These are phyloP conservation scores for Fusarium annulatum DNA, from an alignment of 2,329 filamentous ascomycete species.

Conservation along the genomic window DNA sequence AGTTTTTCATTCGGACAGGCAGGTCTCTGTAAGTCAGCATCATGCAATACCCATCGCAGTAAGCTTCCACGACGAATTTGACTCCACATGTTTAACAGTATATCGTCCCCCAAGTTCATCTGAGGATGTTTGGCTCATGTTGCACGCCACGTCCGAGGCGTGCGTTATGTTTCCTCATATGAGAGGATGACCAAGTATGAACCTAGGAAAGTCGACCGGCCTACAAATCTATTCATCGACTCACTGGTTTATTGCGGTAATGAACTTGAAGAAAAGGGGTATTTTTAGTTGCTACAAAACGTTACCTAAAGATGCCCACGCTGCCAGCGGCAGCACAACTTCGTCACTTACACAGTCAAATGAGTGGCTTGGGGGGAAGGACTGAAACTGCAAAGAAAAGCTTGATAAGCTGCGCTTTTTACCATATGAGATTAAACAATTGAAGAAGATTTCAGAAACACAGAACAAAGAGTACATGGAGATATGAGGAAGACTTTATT, in stretches of 20 bases:
- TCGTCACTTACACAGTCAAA: neutral
- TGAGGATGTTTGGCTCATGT: too few relatives aligned
- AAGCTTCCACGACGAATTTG: too few relatives aligned
- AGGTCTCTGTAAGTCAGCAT: too few relatives aligned
- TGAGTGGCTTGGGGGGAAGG: neutral
- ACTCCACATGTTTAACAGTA: too few relatives aligned
- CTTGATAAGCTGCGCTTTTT: neutral
- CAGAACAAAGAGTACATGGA: too few relatives aligned
- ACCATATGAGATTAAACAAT: neutral
- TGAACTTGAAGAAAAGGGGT: neutral
- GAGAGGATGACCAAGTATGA: too few relatives aligned
- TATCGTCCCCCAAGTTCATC: too few relatives aligned
- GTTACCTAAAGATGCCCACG: neutral
- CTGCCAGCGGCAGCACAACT: neutral
- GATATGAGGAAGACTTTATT: neutral
- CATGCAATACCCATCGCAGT: too few relatives aligned
- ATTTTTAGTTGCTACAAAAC: neutral
- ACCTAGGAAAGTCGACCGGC: neutral
- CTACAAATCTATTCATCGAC: neutral
- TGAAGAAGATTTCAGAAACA: neutral
- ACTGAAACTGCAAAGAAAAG: neutral
- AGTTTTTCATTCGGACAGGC: neutral
- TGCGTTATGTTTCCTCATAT: too few relatives aligned
- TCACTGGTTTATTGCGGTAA: neutral
- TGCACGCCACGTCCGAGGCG: too few relatives aligned